These are phyloP conservation scores for Neurospora sp. DNA, from an alignment of 495 filamentous ascomycete species.

Conservation along the genomic window DNA sequence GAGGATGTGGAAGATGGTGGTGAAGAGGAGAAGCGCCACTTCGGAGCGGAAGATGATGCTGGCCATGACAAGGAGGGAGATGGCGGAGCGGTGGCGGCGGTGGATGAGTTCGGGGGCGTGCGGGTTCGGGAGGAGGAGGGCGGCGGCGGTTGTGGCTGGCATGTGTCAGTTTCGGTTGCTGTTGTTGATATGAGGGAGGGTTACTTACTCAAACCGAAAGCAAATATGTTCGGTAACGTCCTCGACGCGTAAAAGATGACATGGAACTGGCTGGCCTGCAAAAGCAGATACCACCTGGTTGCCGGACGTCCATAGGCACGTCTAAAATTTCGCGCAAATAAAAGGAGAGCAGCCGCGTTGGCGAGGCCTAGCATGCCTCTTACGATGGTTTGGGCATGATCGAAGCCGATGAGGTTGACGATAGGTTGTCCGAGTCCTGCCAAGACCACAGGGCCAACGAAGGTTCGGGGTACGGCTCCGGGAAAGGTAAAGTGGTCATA, in stretches of 20 bases:
- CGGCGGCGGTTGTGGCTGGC: conserved; percentile 57
- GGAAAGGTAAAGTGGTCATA: conserved; percentile 94
- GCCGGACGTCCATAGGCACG: conserved; percentile 58
- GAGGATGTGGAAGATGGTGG: conserved; percentile 47
- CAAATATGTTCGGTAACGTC: conserved; percentile 94
- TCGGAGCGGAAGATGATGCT: conserved; percentile 86
- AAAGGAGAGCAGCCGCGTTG: conserved; percentile 59
- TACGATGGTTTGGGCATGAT: conserved; percentile 46
- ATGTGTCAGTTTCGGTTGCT: neutral
- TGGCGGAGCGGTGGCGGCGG: conserved; percentile 41
- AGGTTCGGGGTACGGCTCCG: conserved; percentile 83
- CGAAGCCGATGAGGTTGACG: conserved; percentile 34
- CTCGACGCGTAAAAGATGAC: conserved; percentile 88
- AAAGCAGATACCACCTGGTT: conserved; percentile 71
- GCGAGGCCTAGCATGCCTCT: conserved; percentile 68
- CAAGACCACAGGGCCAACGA: conserved; percentile 67
- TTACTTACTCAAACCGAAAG: conserved; percentile 65
- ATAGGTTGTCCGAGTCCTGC: conserved; percentile 59
- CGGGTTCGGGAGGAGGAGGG: conserved; percentile 53
- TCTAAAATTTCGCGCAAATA: conserved; percentile 53
- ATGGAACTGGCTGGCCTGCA: conserved; percentile 87
- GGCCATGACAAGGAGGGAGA: conserved; percentile 71
- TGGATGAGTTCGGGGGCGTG: conserved; percentile 19
- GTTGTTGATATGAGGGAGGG: neutral
- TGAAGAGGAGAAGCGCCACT: conserved; percentile 66